A percentile compares a stretch with the other conserved stretches of the same genome.
Conservation (phyloP, 2,329 filamentous ascomycete species). For the Exophiala phaeomuriformis region DNA sequence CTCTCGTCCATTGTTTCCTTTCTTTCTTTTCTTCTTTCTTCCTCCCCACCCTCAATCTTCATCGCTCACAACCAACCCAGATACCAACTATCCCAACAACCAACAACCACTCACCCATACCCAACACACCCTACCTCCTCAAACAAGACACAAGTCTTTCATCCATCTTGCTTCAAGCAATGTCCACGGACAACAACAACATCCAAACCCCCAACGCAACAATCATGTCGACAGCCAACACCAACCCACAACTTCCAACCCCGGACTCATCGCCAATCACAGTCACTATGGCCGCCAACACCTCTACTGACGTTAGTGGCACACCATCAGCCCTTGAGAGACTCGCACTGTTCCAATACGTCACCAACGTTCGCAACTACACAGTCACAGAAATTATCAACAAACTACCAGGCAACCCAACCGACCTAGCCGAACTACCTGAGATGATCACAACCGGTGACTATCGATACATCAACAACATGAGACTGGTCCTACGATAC, state of each 20-base stretch:
- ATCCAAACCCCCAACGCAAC: too few relatives aligned
- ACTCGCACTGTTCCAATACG: not conserved
- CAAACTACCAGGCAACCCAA: not conserved
- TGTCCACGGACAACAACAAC: too few relatives aligned
- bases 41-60: not conserved
- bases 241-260: too few relatives aligned
- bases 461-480: conserved; percentile 1
- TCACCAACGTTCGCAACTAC: not conserved
- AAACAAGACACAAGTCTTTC: too few relatives aligned
- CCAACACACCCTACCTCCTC: too few relatives aligned
- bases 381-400: not conserved
- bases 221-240: too few relatives aligned
- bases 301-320: too few relatives aligned
- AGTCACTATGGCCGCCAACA: too few relatives aligned
- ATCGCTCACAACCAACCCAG: not conserved
- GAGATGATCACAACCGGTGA: not conserved
- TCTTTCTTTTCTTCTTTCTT: not conserved
- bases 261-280: too few relatives aligned
- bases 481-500: conserved; percentile 2
- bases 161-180: too few relatives aligned
- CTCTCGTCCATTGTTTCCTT: not conserved
- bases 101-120: not conserved
- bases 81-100: not conserved
- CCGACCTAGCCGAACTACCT: not conserved
- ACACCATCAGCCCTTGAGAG: too few relatives aligned